Evolutionary conservation across 2,329 filamentous ascomycete genomes (phyloP).

Genomic region (Zarea fungicola): DNA sequence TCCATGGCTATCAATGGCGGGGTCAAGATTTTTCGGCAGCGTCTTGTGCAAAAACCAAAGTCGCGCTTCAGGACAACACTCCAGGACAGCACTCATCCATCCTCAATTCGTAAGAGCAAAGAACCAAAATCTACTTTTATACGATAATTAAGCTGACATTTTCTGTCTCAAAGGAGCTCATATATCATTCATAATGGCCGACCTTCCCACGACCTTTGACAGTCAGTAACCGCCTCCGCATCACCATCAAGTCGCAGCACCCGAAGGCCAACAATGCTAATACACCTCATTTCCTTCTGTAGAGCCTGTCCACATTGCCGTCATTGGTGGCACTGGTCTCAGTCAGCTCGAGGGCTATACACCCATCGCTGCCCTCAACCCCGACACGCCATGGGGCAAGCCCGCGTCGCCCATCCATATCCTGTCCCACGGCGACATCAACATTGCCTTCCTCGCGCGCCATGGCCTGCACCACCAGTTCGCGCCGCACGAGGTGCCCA

Average conservation of each 20-base stretch:
- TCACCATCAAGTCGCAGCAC: neutral
- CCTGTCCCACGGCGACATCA: constrained; percentile 75
- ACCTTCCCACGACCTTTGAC: constrained; percentile 54
- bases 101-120: neutral
- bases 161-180: neutral
- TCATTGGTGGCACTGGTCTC: constrained; percentile 91
- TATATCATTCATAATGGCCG: constrained; percentile 36
- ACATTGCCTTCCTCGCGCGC: constrained; percentile 88
- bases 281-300: constrained; percentile 5
- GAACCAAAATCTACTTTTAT: neutral
- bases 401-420: constrained; percentile 76
- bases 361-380: constrained; percentile 71
- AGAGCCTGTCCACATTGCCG: constrained; percentile 75
- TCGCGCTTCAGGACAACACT: constrained; percentile 1
- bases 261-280: neutral
- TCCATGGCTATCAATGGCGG: constrained; percentile 11
- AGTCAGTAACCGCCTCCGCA: constrained; percentile 35
- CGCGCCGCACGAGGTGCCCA: constrained; percentile 91
- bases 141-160: neutral
- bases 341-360: constrained; percentile 81
- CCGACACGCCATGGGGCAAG: constrained; percentile 81
- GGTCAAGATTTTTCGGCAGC: constrained; percentile 10
- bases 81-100: too few relatives aligned
- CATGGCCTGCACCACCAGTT: constrained; percentile 86
- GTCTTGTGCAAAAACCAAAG: constrained; percentile 4